Evolutionary conservation across 495 filamentous ascomycete genomes (phyloP).

Genomic region (Schizothecium vesticola): DNA sequence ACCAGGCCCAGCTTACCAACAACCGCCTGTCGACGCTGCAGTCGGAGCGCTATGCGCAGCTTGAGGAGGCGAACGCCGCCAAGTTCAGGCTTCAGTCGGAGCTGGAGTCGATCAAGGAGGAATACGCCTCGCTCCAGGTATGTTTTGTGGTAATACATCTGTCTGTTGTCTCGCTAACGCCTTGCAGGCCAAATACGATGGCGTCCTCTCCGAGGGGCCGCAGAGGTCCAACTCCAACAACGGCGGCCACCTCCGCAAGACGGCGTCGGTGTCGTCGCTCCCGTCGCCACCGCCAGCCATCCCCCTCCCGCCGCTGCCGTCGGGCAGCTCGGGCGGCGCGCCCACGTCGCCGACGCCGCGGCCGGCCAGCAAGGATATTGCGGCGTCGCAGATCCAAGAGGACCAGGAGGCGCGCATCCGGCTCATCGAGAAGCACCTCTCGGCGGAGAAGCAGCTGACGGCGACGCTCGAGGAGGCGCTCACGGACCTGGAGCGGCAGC

Average conservation of each 20-base stretch:
- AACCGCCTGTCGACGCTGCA: slow-evolving; percentile 68
- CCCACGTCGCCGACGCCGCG: slow-evolving; percentile 50
- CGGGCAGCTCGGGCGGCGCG: slow-evolving; percentile 33
- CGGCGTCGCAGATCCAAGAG: slow-evolving; percentile 65
- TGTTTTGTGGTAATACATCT: slow-evolving; percentile 15
- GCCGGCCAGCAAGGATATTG: slow-evolving; percentile 78
- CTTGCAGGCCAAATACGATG: slow-evolving; percentile 52
- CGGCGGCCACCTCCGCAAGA: slow-evolving; percentile 70
- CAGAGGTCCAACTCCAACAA: slow-evolving; percentile 72
- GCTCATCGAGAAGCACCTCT: slow-evolving; percentile 94
- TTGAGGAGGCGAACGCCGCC: slow-evolving; percentile 52
- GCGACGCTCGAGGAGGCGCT: slow-evolving; percentile 91
- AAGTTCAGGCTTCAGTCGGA: slow-evolving; percentile 47
- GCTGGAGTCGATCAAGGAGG: slow-evolving; percentile 57
- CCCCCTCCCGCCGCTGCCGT: slow-evolving; percentile 87
- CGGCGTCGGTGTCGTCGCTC: slow-evolving; percentile 70
- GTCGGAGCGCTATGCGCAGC: slow-evolving; percentile 57
- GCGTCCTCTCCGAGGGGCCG: slow-evolving; percentile 37
- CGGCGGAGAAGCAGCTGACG: slow-evolving; percentile 93
- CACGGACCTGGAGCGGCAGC: slow-evolving; percentile 82
- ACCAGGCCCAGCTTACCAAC: slow-evolving; percentile 81
- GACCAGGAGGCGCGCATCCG: slow-evolving; percentile 92
- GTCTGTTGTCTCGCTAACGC: slow-evolving; percentile 25
- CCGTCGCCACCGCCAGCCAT: slow-evolving; percentile 88
- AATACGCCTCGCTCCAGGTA: slow-evolving; percentile 64